Evolutionary conservation across 164 flowering plant genomes (phyloP).

Genomic region (Cinnamomum chago): DNA sequence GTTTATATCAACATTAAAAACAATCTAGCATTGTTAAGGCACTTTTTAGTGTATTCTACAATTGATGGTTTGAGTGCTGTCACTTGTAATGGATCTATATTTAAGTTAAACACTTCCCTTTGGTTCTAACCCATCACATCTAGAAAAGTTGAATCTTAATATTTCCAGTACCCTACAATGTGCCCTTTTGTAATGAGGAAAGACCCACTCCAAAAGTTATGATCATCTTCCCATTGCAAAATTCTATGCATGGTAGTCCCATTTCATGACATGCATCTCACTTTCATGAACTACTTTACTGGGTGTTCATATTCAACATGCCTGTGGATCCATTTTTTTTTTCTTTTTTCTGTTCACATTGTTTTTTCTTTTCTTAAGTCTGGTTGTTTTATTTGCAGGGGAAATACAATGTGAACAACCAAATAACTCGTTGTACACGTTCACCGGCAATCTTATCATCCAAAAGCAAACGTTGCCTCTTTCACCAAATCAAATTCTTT

Average conservation of each 20-base stretch:
- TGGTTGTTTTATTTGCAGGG: constrained; percentile 39
- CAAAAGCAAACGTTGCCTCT: constrained; percentile 88
- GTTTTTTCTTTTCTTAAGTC: background rate
- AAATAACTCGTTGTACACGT: constrained; percentile 93
- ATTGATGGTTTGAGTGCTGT: too few species aligned
- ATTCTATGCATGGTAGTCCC: background rate
- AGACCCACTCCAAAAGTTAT: background rate
- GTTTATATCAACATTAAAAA: too few species aligned
- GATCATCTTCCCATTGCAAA: background rate
- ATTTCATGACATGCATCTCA: background rate
- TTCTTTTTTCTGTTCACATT: background rate
- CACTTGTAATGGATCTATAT: too few species aligned
- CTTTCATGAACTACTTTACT: background rate
- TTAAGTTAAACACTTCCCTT: background rate
- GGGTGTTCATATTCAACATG: background rate
- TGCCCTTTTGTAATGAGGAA: background rate
- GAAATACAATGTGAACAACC: constrained; percentile 97
- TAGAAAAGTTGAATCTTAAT: background rate
- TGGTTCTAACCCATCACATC: background rate
- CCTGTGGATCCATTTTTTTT: background rate
- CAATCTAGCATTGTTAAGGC: too few species aligned
- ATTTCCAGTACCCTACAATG: background rate
- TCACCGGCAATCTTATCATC: constrained; percentile 82
- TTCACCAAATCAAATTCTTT: constrained; percentile 77
- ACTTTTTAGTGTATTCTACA: too few species aligned